A percentile compares a stretch with the other conserved stretches of the same genome.
Conservation (phyloP, 2,329 filamentous ascomycete species). For the Plenodomus tracheiphilus region DNA sequence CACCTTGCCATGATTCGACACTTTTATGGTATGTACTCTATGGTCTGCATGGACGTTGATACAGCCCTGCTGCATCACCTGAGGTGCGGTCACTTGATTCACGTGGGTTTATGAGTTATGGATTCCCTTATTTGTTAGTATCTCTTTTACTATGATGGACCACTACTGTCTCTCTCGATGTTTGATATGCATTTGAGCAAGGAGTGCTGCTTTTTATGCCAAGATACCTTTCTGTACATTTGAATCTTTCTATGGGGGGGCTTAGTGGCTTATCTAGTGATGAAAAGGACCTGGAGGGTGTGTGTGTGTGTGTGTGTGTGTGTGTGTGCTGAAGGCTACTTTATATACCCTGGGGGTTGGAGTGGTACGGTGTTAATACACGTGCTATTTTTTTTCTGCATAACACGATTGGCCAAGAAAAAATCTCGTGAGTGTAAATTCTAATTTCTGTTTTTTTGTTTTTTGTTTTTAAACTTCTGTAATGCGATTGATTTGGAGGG, state of each 20-base stretch:
- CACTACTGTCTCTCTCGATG: constrained; percentile 11
- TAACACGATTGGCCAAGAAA: too few relatives aligned
- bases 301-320: not conserved
- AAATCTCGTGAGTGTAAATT: too few relatives aligned
- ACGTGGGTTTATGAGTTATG: constrained; percentile 9
- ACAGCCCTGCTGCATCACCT: not conserved
- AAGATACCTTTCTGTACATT: constrained; percentile 11
- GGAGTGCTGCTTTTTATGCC: constrained; percentile 6
- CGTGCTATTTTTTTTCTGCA: too few relatives aligned
- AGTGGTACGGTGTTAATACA: too few relatives aligned
- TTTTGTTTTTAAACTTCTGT: too few relatives aligned
- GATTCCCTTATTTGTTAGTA: constrained; percentile 8
- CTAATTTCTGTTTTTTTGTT: too few relatives aligned
- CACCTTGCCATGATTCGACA: not conserved
- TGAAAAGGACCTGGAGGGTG: constrained; percentile 1
- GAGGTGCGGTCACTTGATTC: not conserved
- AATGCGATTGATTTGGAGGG: too few relatives aligned
- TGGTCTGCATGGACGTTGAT: not conserved
- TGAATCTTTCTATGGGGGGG: not conserved
- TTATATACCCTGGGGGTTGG: constrained; percentile 17
- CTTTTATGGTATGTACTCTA: not conserved
- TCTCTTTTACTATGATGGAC: constrained; percentile 1
- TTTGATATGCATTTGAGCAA: constrained; percentile 15
- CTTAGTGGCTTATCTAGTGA: constrained; percentile 1
- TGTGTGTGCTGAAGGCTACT: constrained; percentile 11